Evolutionary conservation across 2,329 filamentous ascomycete genomes (phyloP).

Genomic region (Intubia oerlemansii): DNA sequence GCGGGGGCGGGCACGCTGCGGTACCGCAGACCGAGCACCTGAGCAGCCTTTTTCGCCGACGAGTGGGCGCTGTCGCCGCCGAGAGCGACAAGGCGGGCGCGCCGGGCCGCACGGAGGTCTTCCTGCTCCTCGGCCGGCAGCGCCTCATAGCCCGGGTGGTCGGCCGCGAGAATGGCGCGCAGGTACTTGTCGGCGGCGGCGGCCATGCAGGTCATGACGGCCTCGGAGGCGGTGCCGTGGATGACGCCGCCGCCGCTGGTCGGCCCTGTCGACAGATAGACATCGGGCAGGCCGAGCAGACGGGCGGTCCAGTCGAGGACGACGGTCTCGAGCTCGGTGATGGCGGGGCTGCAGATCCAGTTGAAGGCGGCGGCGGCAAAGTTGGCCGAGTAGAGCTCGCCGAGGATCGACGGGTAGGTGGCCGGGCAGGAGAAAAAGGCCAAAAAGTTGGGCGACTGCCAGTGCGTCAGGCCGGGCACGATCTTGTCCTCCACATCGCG

Average conservation of each 20-base stretch:
- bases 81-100: constrained; percentile 57
- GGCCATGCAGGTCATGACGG: constrained; percentile 68
- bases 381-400: constrained; percentile 76
- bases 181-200: constrained; percentile 69
- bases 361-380: constrained; percentile 90
- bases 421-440: constrained; percentile 78
- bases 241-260: constrained; percentile 73
- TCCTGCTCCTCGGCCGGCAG: constrained; percentile 32
- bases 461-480: constrained; percentile 81
- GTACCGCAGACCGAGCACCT: constrained; percentile 70
- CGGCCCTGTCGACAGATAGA: constrained; percentile 52
- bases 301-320: constrained; percentile 82
- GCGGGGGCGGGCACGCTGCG: constrained; percentile 41
- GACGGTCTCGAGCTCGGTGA: constrained; percentile 84
- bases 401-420: constrained; percentile 69
- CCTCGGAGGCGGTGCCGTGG: constrained; percentile 76
- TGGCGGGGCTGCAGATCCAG: constrained; percentile 83
- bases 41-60: constrained; percentile 68
- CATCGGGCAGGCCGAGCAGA: constrained; percentile 49
- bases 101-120: constrained; percentile 43
- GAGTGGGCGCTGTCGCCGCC: constrained; percentile 65
- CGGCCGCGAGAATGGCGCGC: constrained; percentile 14
- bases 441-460: constrained; percentile 85
- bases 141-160: constrained; percentile 15
- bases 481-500: constrained; percentile 71